These are phyloP conservation scores for Phytophthora quininea DNA, from an alignment of 352 stramenopile species.

Conservation along the genomic window DNA sequence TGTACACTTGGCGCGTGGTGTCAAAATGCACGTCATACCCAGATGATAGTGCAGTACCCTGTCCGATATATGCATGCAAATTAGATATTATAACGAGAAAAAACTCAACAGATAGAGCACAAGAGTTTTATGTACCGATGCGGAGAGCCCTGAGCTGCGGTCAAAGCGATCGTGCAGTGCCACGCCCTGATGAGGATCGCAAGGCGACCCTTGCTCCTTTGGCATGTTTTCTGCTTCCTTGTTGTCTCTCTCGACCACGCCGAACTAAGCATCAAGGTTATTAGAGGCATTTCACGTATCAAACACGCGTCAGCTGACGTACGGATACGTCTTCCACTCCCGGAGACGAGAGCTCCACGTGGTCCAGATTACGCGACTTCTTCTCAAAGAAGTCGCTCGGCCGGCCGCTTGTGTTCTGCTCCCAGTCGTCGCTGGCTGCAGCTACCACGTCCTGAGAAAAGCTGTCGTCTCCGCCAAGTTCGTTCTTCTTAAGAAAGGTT, in stretches of 20 bases:
- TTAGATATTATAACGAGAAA: too few species aligned
- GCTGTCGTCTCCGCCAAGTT: slow-evolving; percentile 49
- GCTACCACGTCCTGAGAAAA: slow-evolving; percentile 44
- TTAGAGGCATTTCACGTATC: not conserved
- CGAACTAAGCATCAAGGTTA: slow-evolving; percentile 12
- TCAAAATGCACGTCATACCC: slow-evolving; percentile 79
- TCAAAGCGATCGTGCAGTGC: slow-evolving; percentile 30
- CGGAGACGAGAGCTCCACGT: slow-evolving; percentile 71
- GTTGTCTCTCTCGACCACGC: slow-evolving; percentile 2
- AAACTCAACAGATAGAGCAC: not conserved
- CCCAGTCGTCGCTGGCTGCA: slow-evolving; percentile 32
- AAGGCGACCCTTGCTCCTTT: slow-evolving; percentile 25
- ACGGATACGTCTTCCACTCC: slow-evolving; percentile 18
- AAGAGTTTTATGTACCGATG: slow-evolving; percentile 22
- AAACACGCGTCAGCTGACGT: not conserved
- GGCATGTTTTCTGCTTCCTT: slow-evolving; percentile 7
- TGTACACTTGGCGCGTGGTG: slow-evolving; percentile 49
- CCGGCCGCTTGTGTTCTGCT: slow-evolving; percentile 38
- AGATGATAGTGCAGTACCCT: slow-evolving; percentile 67
- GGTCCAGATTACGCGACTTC: slow-evolving; percentile 74
- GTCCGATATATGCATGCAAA: too few species aligned
- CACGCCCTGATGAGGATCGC: slow-evolving; percentile 16
- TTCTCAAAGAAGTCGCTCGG: slow-evolving; percentile 78
- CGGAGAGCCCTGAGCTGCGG: slow-evolving; percentile 35
- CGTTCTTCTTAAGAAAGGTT: slow-evolving; percentile 54